A percentile compares a stretch with the other conserved stretches of the same genome.
phyloP scores from a whole-genome alignment of 2,329 filamentous ascomycete genomes.

The Lachnellula subtilissima region DNA sequence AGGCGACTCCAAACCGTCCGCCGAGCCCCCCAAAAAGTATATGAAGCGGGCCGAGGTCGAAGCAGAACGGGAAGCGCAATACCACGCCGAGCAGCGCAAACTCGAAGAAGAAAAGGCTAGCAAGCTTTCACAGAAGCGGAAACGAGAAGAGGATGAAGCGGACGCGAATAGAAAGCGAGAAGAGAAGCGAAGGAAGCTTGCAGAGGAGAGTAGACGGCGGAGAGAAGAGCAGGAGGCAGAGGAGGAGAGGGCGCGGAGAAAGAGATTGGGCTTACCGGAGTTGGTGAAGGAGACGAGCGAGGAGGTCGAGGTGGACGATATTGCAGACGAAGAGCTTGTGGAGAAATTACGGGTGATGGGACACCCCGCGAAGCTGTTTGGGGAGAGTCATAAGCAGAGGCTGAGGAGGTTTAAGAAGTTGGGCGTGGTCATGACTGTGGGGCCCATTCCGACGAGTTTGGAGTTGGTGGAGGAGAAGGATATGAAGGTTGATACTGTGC shows the following conservation, averaged over 20 bases:
- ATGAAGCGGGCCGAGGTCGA: conserved; percentile 82
- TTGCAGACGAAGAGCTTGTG: conserved; percentile 66
- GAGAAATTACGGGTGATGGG: conserved; percentile 64
- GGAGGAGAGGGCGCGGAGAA: conserved; percentile 68
- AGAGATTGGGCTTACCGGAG: conserved; percentile 75
- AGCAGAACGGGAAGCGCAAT: conserved; percentile 72
- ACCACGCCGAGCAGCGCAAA: conserved; percentile 73
- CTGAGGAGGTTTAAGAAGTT: conserved; percentile 68
- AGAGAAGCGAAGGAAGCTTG: conserved; percentile 75
- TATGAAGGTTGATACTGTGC: conserved; percentile 72
- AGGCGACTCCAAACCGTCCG: conserved; percentile 17
- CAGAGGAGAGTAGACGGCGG: conserved; percentile 70
- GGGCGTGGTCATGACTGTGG: conserved; percentile 56
- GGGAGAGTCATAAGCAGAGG: conserved; percentile 67
- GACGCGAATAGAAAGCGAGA: conserved; percentile 65
- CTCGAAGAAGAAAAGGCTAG: conserved; percentile 67
- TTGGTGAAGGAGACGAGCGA: conserved; percentile 49
- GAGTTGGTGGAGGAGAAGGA: conserved; percentile 75
- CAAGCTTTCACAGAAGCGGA: conserved; percentile 72
- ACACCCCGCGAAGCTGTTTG: conserved; percentile 74
- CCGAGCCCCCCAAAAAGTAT: conserved; percentile 61
- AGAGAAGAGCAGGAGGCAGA: conserved; percentile 68
- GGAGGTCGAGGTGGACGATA: conserved; percentile 52
- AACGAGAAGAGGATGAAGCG: conserved; percentile 80
- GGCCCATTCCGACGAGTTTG: conserved; percentile 83